These are phyloP conservation scores for Mallotus japonicus DNA, from an alignment of 441 rosid genomes.

Conservation along the genomic window DNA sequence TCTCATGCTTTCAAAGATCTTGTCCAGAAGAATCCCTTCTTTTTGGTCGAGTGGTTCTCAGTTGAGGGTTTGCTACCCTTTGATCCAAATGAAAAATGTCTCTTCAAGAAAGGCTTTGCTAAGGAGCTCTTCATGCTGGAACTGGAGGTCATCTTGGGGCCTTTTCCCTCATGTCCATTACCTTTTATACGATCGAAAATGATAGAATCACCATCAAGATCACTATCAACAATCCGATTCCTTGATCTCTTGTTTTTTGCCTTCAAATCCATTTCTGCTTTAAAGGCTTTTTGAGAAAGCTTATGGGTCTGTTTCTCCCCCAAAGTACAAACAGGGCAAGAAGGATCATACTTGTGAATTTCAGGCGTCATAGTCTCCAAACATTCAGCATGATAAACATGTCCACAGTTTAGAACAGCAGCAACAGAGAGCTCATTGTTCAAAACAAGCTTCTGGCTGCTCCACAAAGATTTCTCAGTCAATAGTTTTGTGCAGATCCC, in stretches of 20 bases:
- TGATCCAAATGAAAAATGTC: slow-evolving; percentile 81
- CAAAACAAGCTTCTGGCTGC: slow-evolving; percentile 65
- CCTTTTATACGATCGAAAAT: slow-evolving; percentile 42
- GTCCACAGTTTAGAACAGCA: slow-evolving; percentile 82
- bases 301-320: slow-evolving; percentile 76
- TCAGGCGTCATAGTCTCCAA: slow-evolving; percentile 87
- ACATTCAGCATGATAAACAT: slow-evolving; percentile 95
- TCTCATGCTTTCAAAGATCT: slow-evolving; percentile 71
- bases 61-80: slow-evolving; percentile 49
- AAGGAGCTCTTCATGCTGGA: slow-evolving; percentile 63
- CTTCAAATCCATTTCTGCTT: slow-evolving; percentile 69
- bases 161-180: slow-evolving; percentile 48
- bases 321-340: slow-evolving; percentile 87
- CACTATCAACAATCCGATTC: slow-evolving; percentile 64
- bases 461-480: slow-evolving; percentile 76
- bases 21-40: slow-evolving; percentile 86
- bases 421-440: slow-evolving; percentile 68
- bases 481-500: slow-evolving; percentile 85
- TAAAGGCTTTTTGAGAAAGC: slow-evolving; percentile 77
- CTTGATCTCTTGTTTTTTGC: slow-evolving; percentile 65
- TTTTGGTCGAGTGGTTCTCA: slow-evolving; percentile 49
- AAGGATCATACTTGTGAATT: slow-evolving; percentile 78
- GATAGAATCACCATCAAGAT: slow-evolving; percentile 45
- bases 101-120: slow-evolving; percentile 62
- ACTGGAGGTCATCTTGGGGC: slow-evolving; percentile 55